Evolutionary conservation across 2,329 filamentous ascomycete species (phyloP).

Genomic region (Byssothecium circinans): DNA sequence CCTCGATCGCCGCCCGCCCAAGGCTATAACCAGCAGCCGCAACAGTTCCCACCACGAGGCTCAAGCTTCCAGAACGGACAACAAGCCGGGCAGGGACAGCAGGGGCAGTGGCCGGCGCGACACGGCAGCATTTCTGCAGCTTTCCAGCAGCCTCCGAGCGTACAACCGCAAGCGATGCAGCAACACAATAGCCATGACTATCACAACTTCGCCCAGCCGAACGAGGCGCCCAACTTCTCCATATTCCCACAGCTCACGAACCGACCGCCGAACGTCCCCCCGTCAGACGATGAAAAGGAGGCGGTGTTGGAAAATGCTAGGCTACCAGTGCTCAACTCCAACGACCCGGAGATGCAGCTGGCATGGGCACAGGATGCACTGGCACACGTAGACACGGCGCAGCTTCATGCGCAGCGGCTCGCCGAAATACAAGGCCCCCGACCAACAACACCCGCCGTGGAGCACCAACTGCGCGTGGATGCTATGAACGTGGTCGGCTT

Average conservation of each 20-base stretch:
- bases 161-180: constrained; percentile 30
- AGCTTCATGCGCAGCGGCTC: constrained; percentile 74
- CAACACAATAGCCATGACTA: constrained; percentile 41
- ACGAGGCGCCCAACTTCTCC: constrained; percentile 76
- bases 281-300: constrained; percentile 92
- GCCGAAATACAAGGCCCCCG: constrained; percentile 61
- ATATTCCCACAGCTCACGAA: constrained; percentile 84
- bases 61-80: constrained; percentile 36
- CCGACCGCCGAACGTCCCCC: constrained; percentile 83
- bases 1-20: constrained; percentile 35
- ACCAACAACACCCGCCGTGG: constrained; percentile 78
- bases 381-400: constrained; percentile 81
- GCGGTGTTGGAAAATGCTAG: constrained; percentile 83
- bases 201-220: constrained; percentile 41
- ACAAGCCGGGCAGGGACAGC: constrained; percentile 14
- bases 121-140: constrained; percentile 41
- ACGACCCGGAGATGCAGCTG: constrained; percentile 94
- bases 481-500: constrained; percentile 91
- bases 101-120: constrained; percentile 35
- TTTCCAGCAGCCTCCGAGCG: constrained; percentile 41
- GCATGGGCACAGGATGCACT: constrained; percentile 95
- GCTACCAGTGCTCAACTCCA: constrained; percentile 82
- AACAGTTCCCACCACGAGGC: constrained; percentile 33
- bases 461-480: constrained; percentile 85
- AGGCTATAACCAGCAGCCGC: constrained; percentile 29